Evolutionary conservation across 176 grass and related monocot genomes (phyloP).

Genomic region (Raddia distichophylla): DNA sequence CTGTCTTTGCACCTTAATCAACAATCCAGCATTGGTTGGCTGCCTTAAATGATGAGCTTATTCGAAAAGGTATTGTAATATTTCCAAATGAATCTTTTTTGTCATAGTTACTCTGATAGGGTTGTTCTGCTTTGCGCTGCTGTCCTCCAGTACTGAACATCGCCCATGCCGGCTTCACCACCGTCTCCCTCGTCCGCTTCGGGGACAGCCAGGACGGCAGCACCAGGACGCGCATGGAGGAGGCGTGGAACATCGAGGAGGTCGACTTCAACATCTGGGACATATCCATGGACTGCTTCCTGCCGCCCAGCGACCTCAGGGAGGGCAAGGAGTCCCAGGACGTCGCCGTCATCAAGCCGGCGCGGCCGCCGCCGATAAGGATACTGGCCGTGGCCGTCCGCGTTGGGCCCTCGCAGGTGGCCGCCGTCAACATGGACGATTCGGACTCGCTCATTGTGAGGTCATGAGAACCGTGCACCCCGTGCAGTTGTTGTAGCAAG

Average conservation of each 20-base stretch:
- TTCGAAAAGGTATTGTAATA: conserved; percentile 46
- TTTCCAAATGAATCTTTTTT: conserved; percentile 50
- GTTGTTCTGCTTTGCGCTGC: neutral
- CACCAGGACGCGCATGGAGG: conserved; percentile 85
- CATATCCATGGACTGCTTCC: conserved; percentile 83
- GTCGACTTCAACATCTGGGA: conserved; percentile 92
- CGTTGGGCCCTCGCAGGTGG: conserved; percentile 79
- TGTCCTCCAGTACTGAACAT: conserved; percentile 41
- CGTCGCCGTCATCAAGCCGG: conserved; percentile 34
- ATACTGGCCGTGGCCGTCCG: conserved; percentile 50
- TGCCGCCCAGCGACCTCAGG: conserved; percentile 89
- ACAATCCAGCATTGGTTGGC: neutral
- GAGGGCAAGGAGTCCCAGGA: conserved; percentile 51
- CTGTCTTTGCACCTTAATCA: neutral
- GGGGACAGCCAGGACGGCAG: conserved; percentile 70
- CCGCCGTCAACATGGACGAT: conserved; percentile 63
- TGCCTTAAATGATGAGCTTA: conserved; percentile 39
- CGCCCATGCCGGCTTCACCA: conserved; percentile 73
- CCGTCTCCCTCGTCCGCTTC: conserved; percentile 73
- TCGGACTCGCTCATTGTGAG: conserved; percentile 50
- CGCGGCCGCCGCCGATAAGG: conserved; percentile 45
- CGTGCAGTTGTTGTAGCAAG: neutral
- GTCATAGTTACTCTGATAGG: conserved; percentile 67
- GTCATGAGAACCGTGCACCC: conserved; percentile 39
- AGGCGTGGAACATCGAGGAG: conserved; percentile 89